Base-by-base conservation (phyloP, 2,329 filamentous ascomycete genomes). In the Sphaerulina vaccinii region DNA sequence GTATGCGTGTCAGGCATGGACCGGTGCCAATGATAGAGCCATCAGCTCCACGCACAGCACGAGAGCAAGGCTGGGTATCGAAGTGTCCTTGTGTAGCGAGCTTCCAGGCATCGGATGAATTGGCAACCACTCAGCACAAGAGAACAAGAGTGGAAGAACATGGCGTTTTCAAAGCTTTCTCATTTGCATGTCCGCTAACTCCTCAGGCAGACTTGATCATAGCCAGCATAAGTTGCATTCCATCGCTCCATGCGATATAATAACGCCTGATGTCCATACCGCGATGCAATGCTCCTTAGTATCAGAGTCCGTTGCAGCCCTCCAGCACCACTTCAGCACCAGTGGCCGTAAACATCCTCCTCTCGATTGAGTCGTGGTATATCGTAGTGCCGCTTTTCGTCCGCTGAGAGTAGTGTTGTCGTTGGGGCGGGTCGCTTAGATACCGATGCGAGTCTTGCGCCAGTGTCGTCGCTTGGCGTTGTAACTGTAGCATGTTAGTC, bases 381-480 rank as follows among this genome's bases (percentile, higher is more conserved):
- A 43, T 48, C 35, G 36, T 37, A 45, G 22, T 49, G 33, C 47
- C 45, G 51, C 40, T 49, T 40, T 36, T 52, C 51, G 51, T 54
- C 49, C 50, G 47, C 47, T 53, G 55, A 53, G 48, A 46, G 41
- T 51, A 39, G 49, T 41, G 43, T 49, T 27, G 55, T 59, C 48
- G 54, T 57, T 27, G 59, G 57, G 58, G 73, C 70, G 76, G 80
- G 73, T 77, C 75, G 78, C 84, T 83, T 93, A 99, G 83, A 99
- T 95, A 75, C 90, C 90, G 80, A 99, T 90, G 75, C 90, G 88
- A 75, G 93, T 97, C 92, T 99, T 99, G 83, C 93, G 90, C 93
- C 93, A 99, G 78, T 99, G 93, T 81, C 93, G 88, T 79, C 93
- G 84, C 89, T 99, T 99, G 72, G 93, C 91, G 83, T 99, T 99